Conservation (phyloP, 768 basidiomycete genomes). For the Rubroboletus pulcherrimus region DNA sequence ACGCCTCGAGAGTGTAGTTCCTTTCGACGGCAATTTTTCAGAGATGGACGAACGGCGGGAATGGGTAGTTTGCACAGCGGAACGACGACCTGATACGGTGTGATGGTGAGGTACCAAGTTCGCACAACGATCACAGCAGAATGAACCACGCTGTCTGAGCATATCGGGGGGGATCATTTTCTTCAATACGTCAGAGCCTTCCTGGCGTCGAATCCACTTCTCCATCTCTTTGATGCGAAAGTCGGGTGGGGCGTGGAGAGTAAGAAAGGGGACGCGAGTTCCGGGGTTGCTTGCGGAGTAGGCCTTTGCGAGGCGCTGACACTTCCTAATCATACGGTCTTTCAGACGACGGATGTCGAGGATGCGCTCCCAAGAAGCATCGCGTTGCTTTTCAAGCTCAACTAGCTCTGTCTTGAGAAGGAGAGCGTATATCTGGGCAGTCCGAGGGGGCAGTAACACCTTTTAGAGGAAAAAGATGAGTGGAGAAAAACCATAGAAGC, state of each 20-base stretch:
- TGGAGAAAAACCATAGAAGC: background rate
- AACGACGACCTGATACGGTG: constrained; percentile 25
- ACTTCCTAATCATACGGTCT: constrained; percentile 80
- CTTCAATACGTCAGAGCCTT: constrained; percentile 25
- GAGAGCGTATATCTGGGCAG: constrained; percentile 61
- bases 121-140: constrained; percentile 33
- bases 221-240: constrained; percentile 79
- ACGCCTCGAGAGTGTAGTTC: constrained; percentile 19
- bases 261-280: constrained; percentile 52
- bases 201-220: constrained; percentile 62
- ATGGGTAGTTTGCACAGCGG: constrained; percentile 23
- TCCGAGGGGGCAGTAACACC: constrained; percentile 68
- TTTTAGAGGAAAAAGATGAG: constrained; percentile 25
- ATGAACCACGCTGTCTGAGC: constrained; percentile 27
- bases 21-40: constrained; percentile 15
- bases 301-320: constrained; percentile 56
- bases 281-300: constrained; percentile 38
- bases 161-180: constrained; percentile 18
- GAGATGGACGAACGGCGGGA: constrained; percentile 25
- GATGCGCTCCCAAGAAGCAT: constrained; percentile 64
- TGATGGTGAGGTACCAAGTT: constrained; percentile 33
- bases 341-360: constrained; percentile 74
- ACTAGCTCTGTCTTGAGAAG: constrained; percentile 58
- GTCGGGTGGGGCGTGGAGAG: constrained; percentile 64
- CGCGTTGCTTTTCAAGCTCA: constrained; percentile 56